phyloP scores from a whole-genome alignment of 73 alveolate genomes.

The Paramecium sexaurelia region DNA sequence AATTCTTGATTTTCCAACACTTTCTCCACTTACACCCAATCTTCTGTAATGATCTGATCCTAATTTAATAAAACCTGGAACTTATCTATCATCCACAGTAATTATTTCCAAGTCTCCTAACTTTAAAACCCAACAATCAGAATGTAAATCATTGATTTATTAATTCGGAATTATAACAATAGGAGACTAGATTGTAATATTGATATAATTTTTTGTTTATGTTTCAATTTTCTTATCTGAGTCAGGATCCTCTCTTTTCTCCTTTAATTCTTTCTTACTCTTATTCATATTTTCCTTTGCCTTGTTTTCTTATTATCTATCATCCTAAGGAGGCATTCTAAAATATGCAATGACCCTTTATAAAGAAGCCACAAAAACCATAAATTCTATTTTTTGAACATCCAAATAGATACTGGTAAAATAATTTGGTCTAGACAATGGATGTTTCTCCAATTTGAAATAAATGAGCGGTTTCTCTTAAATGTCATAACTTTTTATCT shows the following conservation, averaged over 20 bases:
- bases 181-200: conserved; percentile 34
- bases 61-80: neutral
- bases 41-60: conserved; percentile 5
- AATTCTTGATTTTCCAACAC: neutral
- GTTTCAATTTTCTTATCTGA: neutral
- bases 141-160: conserved; percentile 31
- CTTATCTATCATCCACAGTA: neutral
- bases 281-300: neutral
- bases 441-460: conserved; percentile 47
- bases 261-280: neutral
- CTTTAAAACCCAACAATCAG: conserved; percentile 51
- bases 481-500: neutral
- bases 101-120: conserved; percentile 40
- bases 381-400: conserved; percentile 4
- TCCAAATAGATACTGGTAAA: conserved; percentile 21
- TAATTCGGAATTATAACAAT: conserved; percentile 32
- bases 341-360: neutral
- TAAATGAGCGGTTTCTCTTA: conserved; percentile 43
- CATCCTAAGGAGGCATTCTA: conserved; percentile 22
- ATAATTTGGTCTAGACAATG: neutral
- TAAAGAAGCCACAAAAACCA: conserved; percentile 41
- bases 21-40: conserved; percentile 9
- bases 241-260: neutral
- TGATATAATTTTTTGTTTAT: neutral
- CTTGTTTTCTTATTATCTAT: neutral